Conservation (phyloP, 768 basidiomycete species). For the Serendipita indica region DNA sequence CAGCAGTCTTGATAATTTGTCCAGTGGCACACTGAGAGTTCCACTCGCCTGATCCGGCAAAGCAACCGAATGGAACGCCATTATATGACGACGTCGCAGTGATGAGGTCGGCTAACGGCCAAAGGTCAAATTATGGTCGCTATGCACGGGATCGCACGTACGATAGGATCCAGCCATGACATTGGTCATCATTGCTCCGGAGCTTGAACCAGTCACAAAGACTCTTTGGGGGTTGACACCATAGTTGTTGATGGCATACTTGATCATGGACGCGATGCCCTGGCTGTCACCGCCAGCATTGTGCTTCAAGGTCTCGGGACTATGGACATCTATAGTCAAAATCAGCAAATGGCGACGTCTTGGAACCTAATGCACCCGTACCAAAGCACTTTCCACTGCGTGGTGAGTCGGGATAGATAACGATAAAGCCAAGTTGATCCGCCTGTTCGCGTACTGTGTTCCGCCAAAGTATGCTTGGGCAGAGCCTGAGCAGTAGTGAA, state of each 20-base stretch:
- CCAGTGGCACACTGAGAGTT: constrained; percentile 34
- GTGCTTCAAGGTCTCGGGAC: constrained; percentile 37
- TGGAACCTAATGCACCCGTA: background rate
- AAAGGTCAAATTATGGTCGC: background rate
- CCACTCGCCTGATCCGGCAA: constrained; percentile 35
- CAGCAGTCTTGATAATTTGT: constrained; percentile 29
- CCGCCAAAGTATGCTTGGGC: constrained; percentile 38
- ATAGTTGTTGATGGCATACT: constrained; percentile 34
- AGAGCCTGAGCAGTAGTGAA: constrained; percentile 36
- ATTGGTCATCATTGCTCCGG: constrained; percentile 47
- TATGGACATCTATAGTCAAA: constrained; percentile 30
- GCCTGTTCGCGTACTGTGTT: constrained; percentile 37
- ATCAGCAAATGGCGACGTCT: constrained; percentile 16
- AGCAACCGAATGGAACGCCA: constrained; percentile 41
- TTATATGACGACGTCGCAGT: constrained; percentile 33
- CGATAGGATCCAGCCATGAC: constrained; percentile 38
- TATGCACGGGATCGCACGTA: background rate
- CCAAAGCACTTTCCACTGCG: constrained; percentile 5
- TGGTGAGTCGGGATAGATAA: constrained; percentile 28
- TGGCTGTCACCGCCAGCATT: constrained; percentile 41
- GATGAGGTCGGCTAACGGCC: constrained; percentile 31
- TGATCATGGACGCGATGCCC: constrained; percentile 31
- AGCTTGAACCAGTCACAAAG: constrained; percentile 37
- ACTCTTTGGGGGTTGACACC: constrained; percentile 32
- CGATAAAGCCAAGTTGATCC: constrained; percentile 34